Evolutionary conservation across 495 filamentous ascomycete genomes (phyloP).

Genomic region (Astrothelium macrocarpum): DNA sequence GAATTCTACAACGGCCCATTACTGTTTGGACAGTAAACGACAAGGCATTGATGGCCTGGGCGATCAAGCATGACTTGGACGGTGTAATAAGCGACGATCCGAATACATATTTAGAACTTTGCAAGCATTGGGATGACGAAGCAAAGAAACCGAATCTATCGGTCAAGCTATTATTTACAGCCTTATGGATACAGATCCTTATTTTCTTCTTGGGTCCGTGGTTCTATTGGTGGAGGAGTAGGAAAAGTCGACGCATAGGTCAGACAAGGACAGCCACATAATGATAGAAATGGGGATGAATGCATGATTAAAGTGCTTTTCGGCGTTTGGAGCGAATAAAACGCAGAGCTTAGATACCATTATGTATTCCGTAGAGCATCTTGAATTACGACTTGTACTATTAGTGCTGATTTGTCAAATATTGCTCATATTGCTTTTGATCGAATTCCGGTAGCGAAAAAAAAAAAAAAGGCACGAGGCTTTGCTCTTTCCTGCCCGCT

Average conservation of each 20-base stretch:
- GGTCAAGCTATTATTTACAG: not conserved
- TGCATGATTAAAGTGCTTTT: not conserved
- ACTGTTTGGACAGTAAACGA: slow-evolving; percentile 84
- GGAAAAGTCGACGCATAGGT: not conserved
- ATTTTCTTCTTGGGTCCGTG: not conserved
- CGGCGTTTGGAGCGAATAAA: not conserved
- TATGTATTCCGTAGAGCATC: not conserved
- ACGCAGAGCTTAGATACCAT: not conserved
- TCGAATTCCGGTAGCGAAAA: too few relatives aligned
- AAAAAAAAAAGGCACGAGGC: too few relatives aligned
- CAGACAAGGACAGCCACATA: not conserved
- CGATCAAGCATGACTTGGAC: slow-evolving; percentile 43
- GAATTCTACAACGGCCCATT: slow-evolving; percentile 45
- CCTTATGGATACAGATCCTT: not conserved
- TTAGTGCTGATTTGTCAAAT: too few relatives aligned
- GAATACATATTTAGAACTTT: slow-evolving; percentile 40
- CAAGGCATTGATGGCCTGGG: slow-evolving; percentile 63
- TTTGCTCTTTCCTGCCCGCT: too few relatives aligned
- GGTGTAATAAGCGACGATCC: slow-evolving; percentile 52
- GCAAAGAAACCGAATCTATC: not conserved
- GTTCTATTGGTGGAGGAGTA: not conserved
- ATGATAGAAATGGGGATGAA: not conserved
- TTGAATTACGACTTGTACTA: not conserved
- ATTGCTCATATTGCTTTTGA: too few relatives aligned
- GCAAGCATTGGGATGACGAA: slow-evolving; percentile 24